These are phyloP conservation scores for Boletus edulis DNA, from an alignment of 768 basidiomycete species.

Conservation along the genomic window DNA sequence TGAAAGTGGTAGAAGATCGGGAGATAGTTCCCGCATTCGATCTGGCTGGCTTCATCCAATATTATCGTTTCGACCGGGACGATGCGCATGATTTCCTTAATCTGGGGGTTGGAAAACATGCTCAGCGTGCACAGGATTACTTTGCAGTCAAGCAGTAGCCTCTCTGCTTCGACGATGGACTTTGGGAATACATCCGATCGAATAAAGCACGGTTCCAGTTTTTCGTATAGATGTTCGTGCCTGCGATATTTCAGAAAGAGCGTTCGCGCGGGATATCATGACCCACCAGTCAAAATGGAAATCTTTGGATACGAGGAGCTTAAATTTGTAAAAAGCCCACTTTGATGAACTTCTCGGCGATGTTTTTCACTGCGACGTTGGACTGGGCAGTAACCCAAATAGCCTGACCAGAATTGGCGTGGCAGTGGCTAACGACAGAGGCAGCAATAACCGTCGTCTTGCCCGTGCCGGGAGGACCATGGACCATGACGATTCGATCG, in stretches of 20 bases:
- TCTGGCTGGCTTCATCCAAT: constrained; percentile 49
- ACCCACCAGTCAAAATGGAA: constrained; percentile 47
- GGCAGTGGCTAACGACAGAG: constrained; percentile 24
- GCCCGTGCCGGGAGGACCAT: constrained; percentile 43
- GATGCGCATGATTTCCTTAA: constrained; percentile 17
- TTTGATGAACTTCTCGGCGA: constrained; percentile 43
- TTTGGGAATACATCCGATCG: constrained; percentile 32
- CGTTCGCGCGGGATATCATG: background rate
- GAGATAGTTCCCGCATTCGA: constrained; percentile 41
- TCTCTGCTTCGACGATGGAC: constrained; percentile 13
- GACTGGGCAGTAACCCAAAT: constrained; percentile 48
- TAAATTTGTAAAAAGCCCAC: constrained; percentile 35
- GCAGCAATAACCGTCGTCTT: constrained; percentile 46
- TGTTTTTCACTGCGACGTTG: constrained; percentile 52
- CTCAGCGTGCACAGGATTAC: constrained; percentile 48
- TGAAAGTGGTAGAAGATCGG: constrained; percentile 31
- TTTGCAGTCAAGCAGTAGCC: constrained; percentile 27
- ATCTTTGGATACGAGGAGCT: constrained; percentile 43
- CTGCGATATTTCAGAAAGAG: constrained; percentile 22
- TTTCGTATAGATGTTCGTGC: constrained; percentile 50
- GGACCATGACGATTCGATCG: constrained; percentile 26
- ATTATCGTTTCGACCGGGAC: constrained; percentile 39
- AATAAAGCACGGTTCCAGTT: constrained; percentile 35
- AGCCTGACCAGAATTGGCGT: constrained; percentile 4
- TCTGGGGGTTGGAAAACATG: constrained; percentile 38